phyloP scores from a whole-genome alignment of 345 rosid species.

The Kernera saxatilis region DNA sequence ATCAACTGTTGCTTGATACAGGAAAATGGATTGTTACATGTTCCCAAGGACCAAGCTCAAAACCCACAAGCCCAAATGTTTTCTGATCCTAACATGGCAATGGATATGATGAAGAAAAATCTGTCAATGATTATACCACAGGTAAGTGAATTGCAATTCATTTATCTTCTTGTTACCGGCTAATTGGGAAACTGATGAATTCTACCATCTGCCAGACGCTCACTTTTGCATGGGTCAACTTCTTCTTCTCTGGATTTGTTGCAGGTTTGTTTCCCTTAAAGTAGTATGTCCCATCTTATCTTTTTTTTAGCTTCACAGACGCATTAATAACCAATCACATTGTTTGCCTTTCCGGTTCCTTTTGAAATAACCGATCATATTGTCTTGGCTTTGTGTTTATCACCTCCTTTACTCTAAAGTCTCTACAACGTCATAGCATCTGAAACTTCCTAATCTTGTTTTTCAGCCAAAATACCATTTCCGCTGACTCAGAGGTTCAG shows the following conservation, averaged over 20 bases:
- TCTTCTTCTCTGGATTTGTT: conserved; percentile 98
- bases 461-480: conserved; percentile 91
- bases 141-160: conserved; percentile 36
- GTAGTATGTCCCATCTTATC: not conserved
- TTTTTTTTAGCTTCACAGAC: not conserved
- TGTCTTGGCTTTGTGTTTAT: not conserved
- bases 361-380: not conserved
- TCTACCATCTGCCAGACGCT: conserved; percentile 56
- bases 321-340: not conserved
- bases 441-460: not conserved
- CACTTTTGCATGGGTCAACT: conserved; percentile 98
- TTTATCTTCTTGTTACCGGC: not conserved
- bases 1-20: conserved; percentile 21
- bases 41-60: conserved; percentile 76
- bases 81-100: conserved; percentile 98
- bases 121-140: conserved; percentile 96
- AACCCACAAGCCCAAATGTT: conserved; percentile 95
- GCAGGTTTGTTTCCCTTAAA: conserved; percentile 51
- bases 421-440: not conserved
- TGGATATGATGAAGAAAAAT: conserved; percentile 99
- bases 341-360: not conserved
- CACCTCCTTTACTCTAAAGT: not conserved
- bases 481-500: conserved; percentile 98
- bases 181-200: conserved; percentile 4
- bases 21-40: conserved; percentile 84